phyloP scores from a whole-genome alignment of 345 rosid species.

The Combretum micranthum region DNA sequence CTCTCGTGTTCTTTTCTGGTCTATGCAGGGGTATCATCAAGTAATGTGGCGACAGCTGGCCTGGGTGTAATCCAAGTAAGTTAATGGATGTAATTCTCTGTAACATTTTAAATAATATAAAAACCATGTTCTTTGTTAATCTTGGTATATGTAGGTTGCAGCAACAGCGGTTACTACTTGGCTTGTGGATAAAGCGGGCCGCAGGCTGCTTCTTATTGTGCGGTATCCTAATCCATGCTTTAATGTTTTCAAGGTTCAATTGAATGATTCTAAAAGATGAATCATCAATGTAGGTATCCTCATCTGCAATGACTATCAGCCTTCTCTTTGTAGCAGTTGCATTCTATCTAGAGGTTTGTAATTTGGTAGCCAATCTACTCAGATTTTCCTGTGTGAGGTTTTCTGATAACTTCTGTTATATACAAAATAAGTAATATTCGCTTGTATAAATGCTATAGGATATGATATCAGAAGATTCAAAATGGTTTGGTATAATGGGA shows the following conservation, averaged over 20 bases:
- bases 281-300: conserved; percentile 49
- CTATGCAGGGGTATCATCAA: conserved; percentile 57
- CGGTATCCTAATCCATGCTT: conserved; percentile 15
- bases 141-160: conserved; percentile 38
- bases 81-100: neutral
- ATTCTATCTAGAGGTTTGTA: conserved; percentile 58
- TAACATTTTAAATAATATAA: too few species aligned
- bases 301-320: conserved; percentile 73
- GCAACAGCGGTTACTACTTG: conserved; percentile 83
- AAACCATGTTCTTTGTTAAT: neutral
- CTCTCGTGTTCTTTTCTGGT: neutral
- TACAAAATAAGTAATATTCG: too few species aligned
- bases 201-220: conserved; percentile 82
- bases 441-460: conserved; percentile 23
- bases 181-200: conserved; percentile 83
- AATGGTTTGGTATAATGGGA: conserved; percentile 48
- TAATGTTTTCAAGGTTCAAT: conserved; percentile 5
- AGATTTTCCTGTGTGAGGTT: neutral
- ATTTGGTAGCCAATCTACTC: neutral
- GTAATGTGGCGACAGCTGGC: conserved; percentile 66
- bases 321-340: conserved; percentile 59
- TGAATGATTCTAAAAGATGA: neutral
- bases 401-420: too few species aligned
- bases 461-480: conserved; percentile 42
- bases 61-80: conserved; percentile 84